Evolutionary conservation across 495 filamentous ascomycete genomes (phyloP), one percentile per base, ranked within the genome.

Genomic region (Staphylotrichum tortipilum): DNA sequence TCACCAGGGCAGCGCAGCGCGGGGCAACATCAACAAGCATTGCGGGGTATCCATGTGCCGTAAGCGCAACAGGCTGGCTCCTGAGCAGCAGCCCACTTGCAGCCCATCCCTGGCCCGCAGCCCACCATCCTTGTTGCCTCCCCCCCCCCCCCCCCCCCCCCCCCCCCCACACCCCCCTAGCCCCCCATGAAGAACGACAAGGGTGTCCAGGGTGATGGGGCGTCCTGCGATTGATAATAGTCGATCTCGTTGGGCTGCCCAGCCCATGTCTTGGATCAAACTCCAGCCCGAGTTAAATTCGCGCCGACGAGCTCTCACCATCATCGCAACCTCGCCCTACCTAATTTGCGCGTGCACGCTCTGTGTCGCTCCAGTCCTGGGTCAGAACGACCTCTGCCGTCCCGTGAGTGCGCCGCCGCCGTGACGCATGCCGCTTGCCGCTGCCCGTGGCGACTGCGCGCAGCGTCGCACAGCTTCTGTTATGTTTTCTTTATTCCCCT

Each of bases 401-500:
- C 18, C 19, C 11, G 47, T 50, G 11, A 43, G 47, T 44, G 17
- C 39, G n/a, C 30, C n/a, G n/a, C n/a, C n/a, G n/a, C n/a, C n/a
- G n/a, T n/a, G n/a, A n/a, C n/a, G n/a, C n/a, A n/a, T n/a, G n/a
- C n/a, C 15, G 8, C 4, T 50, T 10, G 2, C 7, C 18, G 23
- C 30, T 18, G 29, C 10, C 11, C 1, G 17, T 43, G 31, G 38
- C 39, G 30, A 24, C 24, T 14, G 21, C 18, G 17, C 39, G 44
- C 24, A n/a, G 7, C n/a, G 17, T 36, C 30, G 17, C 34, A 22
- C 28, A 23, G 18, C 19, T 10, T 39, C 41, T 52, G 43, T 51
- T 49, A 62, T 57, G 50, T 63, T 59, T 61, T 53, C 52, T 61
- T 64, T 62, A 52, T 51, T 41, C 34, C 49, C 28, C 21, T 47